Percentiles rank a stretch among this genome's conserved stretches.
phyloP scores from a whole-genome alignment of 139 green algal species.

The Diplosphaera chodatii region DNA sequence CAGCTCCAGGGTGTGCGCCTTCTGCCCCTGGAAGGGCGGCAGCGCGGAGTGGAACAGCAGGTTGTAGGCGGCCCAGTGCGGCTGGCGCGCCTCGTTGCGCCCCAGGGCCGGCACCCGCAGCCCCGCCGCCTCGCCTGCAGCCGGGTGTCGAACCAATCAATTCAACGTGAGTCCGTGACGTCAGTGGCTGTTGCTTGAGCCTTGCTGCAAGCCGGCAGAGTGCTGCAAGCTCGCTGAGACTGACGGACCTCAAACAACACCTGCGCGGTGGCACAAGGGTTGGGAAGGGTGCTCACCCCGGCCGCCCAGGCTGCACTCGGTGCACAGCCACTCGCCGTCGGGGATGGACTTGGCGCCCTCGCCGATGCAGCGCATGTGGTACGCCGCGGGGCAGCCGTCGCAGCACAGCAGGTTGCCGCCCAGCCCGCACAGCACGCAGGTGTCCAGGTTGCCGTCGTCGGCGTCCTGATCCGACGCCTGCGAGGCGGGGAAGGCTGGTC shows the following conservation, averaged over 20 bases:
- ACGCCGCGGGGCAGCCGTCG: slow-evolving; percentile 83
- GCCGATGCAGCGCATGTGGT: slow-evolving; percentile 75
- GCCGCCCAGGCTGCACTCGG: slow-evolving; percentile 58
- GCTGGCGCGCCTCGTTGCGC: slow-evolving; percentile 20
- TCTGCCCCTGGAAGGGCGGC: slow-evolving; percentile 6
- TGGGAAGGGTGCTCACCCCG: too few species aligned
- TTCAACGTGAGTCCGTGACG: too few species aligned
- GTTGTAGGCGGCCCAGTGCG: slow-evolving; percentile 19
- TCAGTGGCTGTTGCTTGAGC: too few species aligned
- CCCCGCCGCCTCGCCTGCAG: slow-evolving; percentile 37
- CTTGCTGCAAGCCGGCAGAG: too few species aligned
- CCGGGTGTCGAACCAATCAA: too few species aligned
- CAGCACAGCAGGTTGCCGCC: slow-evolving; percentile 85
- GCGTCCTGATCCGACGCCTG: background rate
- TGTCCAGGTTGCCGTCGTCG: slow-evolving; percentile 48
- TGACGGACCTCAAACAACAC: too few species aligned
- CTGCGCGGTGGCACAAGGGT: too few species aligned
- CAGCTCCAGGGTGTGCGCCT: slow-evolving; percentile 18
- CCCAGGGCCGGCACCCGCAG: slow-evolving; percentile 37
- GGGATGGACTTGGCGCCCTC: slow-evolving; percentile 43
- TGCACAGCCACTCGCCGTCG: slow-evolving; percentile 55
- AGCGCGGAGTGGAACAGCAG: slow-evolving; percentile 13
- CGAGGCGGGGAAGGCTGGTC: too few species aligned
- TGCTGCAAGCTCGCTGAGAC: too few species aligned
- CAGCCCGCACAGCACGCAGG: slow-evolving; percentile 70